Percentiles rank a stretch among this genome's conserved stretches.
Evolutionary conservation across 2,329 filamentous ascomycete species (phyloP).

Genomic region (Thielaviopsis populi): DNA sequence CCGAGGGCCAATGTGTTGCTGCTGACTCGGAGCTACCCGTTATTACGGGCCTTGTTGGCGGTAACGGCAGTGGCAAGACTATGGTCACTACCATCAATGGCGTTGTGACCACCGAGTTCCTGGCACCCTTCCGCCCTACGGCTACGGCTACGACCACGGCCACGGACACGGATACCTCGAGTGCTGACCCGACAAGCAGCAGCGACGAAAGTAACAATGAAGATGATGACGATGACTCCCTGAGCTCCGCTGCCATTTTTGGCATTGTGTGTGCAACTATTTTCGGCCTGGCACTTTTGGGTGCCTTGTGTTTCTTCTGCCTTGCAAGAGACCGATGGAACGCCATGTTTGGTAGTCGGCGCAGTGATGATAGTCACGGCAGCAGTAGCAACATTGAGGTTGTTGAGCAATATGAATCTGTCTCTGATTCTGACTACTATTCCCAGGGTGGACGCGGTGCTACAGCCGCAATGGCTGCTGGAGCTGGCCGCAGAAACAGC

Average conservation of each 20-base stretch:
- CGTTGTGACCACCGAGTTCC: slow-evolving; percentile 40
- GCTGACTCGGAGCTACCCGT: slow-evolving; percentile 28
- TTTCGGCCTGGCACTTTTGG: slow-evolving; percentile 49
- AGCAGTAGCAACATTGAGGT: slow-evolving; percentile 32
- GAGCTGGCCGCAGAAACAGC: slow-evolving; percentile 7
- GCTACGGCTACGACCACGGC: slow-evolving; percentile 41
- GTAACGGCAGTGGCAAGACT: slow-evolving; percentile 24
- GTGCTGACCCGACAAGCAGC: slow-evolving; percentile 32
- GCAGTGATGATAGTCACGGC: slow-evolving; percentile 17
- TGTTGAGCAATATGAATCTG: slow-evolving; percentile 35
- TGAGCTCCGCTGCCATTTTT: slow-evolving; percentile 61
- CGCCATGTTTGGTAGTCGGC: slow-evolving; percentile 42
- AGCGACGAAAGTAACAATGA: slow-evolving; percentile 29
- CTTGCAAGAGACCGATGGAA: slow-evolving; percentile 48
- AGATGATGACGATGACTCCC: slow-evolving; percentile 26
- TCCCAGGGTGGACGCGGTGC: slow-evolving; percentile 22
- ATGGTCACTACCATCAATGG: slow-evolving; percentile 33
- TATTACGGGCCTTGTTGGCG: slow-evolving; percentile 22
- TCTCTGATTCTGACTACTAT: slow-evolving; percentile 25
- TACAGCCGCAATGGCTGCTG: slow-evolving; percentile 10
- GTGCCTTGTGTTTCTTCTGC: slow-evolving; percentile 62
- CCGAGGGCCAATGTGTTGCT: slow-evolving; percentile 40
- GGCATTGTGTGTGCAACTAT: slow-evolving; percentile 66
- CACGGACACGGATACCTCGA: slow-evolving; percentile 33
- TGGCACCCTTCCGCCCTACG: slow-evolving; percentile 36